These are phyloP conservation scores for Populus davidiana DNA, from an alignment of 345 rosid species.

Conservation along the genomic window DNA sequence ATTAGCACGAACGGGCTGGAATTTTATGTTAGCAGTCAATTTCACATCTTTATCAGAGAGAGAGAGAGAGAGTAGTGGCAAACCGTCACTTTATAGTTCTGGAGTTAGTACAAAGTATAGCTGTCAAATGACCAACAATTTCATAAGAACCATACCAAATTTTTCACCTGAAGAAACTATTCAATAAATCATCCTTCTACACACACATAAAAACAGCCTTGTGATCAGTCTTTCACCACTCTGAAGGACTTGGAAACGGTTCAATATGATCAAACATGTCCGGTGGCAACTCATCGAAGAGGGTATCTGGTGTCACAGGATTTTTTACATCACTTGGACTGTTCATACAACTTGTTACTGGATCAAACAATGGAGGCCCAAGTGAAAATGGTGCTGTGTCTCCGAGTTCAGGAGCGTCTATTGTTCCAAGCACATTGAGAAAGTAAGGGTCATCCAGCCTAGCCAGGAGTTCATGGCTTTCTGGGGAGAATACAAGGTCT, in stretches of 20 bases:
- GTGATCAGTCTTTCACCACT: constrained; percentile 21
- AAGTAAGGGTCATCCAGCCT: constrained; percentile 57
- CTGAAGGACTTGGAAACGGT: constrained; percentile 49
- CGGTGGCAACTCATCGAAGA: constrained; percentile 71
- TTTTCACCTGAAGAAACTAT: background rate
- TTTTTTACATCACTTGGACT: constrained; percentile 26
- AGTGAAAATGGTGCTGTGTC: constrained; percentile 34
- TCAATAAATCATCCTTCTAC: background rate
- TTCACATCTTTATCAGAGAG: background rate
- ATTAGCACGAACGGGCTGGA: background rate
- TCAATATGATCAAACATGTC: constrained; percentile 70
- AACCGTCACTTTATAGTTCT: background rate
- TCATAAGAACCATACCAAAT: background rate
- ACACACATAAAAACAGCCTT: background rate
- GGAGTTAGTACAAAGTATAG: constrained; percentile 1
- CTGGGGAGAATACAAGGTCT: constrained; percentile 43
- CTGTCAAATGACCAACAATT: background rate
- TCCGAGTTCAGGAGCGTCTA: constrained; percentile 36
- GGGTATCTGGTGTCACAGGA: constrained; percentile 32
- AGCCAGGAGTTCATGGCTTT: constrained; percentile 53
- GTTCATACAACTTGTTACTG: constrained; percentile 25
- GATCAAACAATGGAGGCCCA: constrained; percentile 47
- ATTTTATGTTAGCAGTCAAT: background rate
- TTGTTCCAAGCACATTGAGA: constrained; percentile 46
- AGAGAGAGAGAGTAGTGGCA: background rate